Base-by-base conservation (phyloP, 2,329 filamentous ascomycete species). In the Paracoccidioides lutzii region DNA sequence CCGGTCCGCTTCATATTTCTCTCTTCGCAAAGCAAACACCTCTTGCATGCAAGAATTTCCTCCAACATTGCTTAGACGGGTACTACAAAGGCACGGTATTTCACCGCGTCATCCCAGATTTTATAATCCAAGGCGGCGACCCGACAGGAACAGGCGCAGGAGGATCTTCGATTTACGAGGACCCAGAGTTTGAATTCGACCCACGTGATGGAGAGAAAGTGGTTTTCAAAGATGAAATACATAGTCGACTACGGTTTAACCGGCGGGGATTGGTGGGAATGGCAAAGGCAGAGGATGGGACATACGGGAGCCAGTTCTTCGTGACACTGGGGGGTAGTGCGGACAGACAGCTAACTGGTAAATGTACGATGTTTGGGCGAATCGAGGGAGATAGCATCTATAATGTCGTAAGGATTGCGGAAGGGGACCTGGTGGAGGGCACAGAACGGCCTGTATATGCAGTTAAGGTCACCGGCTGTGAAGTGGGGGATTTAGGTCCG, bases 241-340 rank as follows among this genome's bases (percentile, higher is more conserved):
- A 97, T 71, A 89, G 85, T 63, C 81, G 93, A 37, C 76, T 98
- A 62, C 94, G 94, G 70, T 97, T 93, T 76, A 97, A 94, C 64
- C 79, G 93, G 50, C 80, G 93, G 58, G 93, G 93, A 0, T 73
- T 97, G 63, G 73, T 98, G 63, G 93, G 88, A n/a, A 96, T 97
- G 90, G 93, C 93, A 33, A 97, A 97, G 70, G 72, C 71, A 43
- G 72, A 74, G 53, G 72, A 73, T 58, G 85, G 90, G 48, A 87
- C 87, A 55, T 97, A 97, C 73, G 88, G 89, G 38, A 95, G 89
- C 69, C 93, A 98, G 71, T 97, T 97, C 77, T 98, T 98, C 75
- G 84, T 98, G 59, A 97, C 93, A 0, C 73, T 98, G 54, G 90
- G 83, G 60, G 76, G 77, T 55, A 28, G 12, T n/a, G 90, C 85